Evolutionary conservation across 2,329 filamentous ascomycete species (phyloP).

Genomic region (Lasiodiplodia citricola): DNA sequence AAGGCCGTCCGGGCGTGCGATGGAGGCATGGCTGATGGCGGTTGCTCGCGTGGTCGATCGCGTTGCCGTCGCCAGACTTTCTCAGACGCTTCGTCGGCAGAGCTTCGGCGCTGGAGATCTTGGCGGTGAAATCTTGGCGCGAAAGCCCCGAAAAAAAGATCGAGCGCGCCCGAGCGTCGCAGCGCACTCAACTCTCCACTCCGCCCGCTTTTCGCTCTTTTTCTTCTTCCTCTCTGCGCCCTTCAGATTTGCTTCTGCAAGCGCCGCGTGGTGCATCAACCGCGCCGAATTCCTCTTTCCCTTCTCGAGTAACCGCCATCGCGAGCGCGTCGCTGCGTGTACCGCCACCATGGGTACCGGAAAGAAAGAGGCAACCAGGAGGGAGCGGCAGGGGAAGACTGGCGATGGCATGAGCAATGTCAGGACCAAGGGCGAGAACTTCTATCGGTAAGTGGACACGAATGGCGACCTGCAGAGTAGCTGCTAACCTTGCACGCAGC

Average conservation of each 20-base stretch:
- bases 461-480: not conserved
- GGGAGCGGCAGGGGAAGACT: constrained; percentile 82
- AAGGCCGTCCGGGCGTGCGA: constrained; percentile 4
- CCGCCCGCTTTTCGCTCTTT: not conserved
- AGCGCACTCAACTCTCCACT: constrained; percentile 11
- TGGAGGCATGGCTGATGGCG: constrained; percentile 22
- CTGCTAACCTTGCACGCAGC: constrained; percentile 38
- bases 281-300: not conserved
- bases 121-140: constrained; percentile 24
- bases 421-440: constrained; percentile 95
- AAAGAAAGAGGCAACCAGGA: constrained; percentile 89
- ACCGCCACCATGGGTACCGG: constrained; percentile 74
- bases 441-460: constrained; percentile 71
- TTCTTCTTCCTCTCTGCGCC: not conserved
- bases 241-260: constrained; percentile 17
- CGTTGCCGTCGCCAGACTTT: constrained; percentile 19
- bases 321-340: constrained; percentile 23
- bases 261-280: constrained; percentile 21
- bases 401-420: constrained; percentile 91
- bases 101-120: constrained; percentile 10
- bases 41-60: not conserved
- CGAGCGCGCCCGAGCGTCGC: constrained; percentile 11
- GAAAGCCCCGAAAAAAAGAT: constrained; percentile 24
- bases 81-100: constrained; percentile 15
- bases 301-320: not conserved